These are phyloP conservation scores for Fusarium sarcochroum DNA, from an alignment of 2,329 filamentous ascomycete genomes.

Conservation along the genomic window DNA sequence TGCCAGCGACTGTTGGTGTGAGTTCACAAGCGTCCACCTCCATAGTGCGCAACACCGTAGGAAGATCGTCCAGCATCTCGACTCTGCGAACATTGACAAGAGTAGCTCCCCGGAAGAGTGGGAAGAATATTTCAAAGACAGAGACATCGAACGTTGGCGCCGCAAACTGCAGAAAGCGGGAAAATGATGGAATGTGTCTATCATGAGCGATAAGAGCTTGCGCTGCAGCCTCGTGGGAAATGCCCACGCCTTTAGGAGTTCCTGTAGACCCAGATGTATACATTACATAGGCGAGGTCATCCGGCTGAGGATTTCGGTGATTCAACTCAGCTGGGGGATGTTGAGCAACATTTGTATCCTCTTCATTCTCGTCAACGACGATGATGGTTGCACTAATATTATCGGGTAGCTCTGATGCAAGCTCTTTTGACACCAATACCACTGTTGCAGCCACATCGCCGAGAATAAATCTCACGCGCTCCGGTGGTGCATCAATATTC, in stretches of 20 bases:
- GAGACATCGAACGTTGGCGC: slow-evolving; percentile 95
- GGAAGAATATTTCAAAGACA: slow-evolving; percentile 95
- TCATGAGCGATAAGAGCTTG: slow-evolving; percentile 89
- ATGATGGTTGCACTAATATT: slow-evolving; percentile 54
- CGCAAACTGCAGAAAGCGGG: slow-evolving; percentile 90
- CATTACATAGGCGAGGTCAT: slow-evolving; percentile 85
- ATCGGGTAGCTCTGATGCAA: slow-evolving; percentile 58
- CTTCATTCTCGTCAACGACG: slow-evolving; percentile 52
- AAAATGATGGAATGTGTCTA: slow-evolving; percentile 80
- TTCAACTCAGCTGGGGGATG: slow-evolving; percentile 4
- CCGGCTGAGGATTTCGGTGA: slow-evolving; percentile 44
- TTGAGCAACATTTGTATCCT: not conserved
- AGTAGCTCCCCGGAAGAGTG: slow-evolving; percentile 79
- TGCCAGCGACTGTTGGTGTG: slow-evolving; percentile 88
- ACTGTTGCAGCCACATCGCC: slow-evolving; percentile 80
- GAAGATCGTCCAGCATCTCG: slow-evolving; percentile 81
- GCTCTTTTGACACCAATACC: slow-evolving; percentile 72
- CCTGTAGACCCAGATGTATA: slow-evolving; percentile 95
- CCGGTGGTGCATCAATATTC: slow-evolving; percentile 80
- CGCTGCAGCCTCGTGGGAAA: slow-evolving; percentile 84
- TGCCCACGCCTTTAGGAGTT: slow-evolving; percentile 86
- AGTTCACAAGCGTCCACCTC: slow-evolving; percentile 87
- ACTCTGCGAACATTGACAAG: slow-evolving; percentile 79
- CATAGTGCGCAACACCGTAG: slow-evolving; percentile 73
- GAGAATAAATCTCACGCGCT: slow-evolving; percentile 84